Base-by-base conservation (phyloP, 139 green algal species). In the Volvox africanus region DNA sequence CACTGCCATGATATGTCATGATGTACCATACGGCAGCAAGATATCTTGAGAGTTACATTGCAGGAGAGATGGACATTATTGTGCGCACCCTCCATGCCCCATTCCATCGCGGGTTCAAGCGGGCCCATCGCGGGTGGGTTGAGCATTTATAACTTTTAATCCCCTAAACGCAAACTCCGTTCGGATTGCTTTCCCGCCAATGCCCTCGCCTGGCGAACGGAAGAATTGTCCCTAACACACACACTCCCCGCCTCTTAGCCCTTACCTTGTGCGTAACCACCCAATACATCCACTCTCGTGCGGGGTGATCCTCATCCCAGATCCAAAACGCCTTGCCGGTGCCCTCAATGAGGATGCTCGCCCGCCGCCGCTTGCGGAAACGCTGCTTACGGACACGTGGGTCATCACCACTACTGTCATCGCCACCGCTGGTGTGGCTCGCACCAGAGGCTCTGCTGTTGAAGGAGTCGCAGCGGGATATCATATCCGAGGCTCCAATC, bases 301-400 rank as follows among this genome's bases (percentile, higher is more conserved):
- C 30, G 0, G 90, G 75, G 85, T 96, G 96, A 91, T 96, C 93
- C 73, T 95, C 93, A 75, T 92, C 90, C 86, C 95, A 95, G 26
- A 93, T 82, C 87, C 86, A 95, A 86, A 94, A 92, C n/a, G 87
- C 35, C 50, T 92, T 88, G 36, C 92, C 92, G 12, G 78, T 92
- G 87, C 92, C 92, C 88, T 94, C 92, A 62, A 94, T 94, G 68
- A 92, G 61, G 88, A 94, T 91, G 65, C 87, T 91, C 61, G 22
- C 55, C 37, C 89, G 89, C 89, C 92, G 87, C 87, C 89, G 91
- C 80, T 89, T 84, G 61, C 50, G 85, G 44, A 67, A 77, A 33
- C 55, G 68, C 69, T 36, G 35, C 77, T 88, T 84, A 36, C 89
- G 36, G 17, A 19, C 36, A 18, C 77, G 32, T 19, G 55, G 17